These are phyloP conservation scores for Podospora sp. DNA, from an alignment of 495 filamentous ascomycete species.

Conservation along the genomic window DNA sequence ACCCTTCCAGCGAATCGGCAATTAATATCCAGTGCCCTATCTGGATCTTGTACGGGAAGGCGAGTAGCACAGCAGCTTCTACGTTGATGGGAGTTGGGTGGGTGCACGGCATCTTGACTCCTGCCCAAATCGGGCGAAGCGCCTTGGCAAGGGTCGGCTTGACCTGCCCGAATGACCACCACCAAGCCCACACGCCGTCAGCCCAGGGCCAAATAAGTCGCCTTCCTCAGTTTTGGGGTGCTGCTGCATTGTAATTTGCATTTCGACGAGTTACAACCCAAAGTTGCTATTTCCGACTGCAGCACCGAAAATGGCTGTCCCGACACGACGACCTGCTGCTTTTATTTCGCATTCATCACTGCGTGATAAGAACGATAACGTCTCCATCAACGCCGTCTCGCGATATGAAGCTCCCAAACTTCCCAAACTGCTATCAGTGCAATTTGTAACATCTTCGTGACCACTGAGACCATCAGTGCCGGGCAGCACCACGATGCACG, in stretches of 20 bases:
- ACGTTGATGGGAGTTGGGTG: background rate
- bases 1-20: background rate
- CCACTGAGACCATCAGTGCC: background rate
- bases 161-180: constrained; percentile 14
- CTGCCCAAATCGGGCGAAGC: constrained; percentile 3
- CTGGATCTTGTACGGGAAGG: background rate
- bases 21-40: background rate
- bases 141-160: constrained; percentile 1
- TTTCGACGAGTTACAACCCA: background rate
- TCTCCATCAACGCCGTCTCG: background rate
- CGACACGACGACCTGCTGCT: background rate
- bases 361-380: background rate
- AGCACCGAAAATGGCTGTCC: background rate
- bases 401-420: background rate
- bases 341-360: no score
- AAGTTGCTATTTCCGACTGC: background rate
- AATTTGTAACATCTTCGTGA: background rate
- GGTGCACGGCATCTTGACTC: background rate
- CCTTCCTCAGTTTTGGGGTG: background rate
- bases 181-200: background rate
- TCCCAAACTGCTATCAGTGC: background rate
- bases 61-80: background rate
- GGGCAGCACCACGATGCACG: background rate
- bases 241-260: background rate
- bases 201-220: background rate